Evolutionary conservation across 352 stramenopile species (phyloP).

Genomic region (Poterioochromonas sp.): DNA sequence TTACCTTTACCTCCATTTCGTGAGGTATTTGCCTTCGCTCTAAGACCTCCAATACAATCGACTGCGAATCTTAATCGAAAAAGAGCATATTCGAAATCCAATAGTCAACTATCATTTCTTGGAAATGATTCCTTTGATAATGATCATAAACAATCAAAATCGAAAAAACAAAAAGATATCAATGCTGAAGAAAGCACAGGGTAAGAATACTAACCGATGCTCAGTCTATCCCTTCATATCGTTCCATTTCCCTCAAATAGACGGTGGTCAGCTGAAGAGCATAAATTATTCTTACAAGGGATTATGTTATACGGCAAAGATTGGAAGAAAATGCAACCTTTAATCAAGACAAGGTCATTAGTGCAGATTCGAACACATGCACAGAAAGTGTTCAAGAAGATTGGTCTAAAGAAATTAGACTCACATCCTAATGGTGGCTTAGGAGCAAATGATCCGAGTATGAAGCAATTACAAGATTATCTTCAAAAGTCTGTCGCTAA

Average conservation of each 20-base stretch:
- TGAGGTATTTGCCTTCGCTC: not conserved
- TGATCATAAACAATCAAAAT: not conserved
- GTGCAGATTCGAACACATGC: conserved; percentile 83
- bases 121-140: too few species aligned
- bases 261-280: conserved; percentile 80
- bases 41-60: not conserved
- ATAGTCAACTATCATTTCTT: too few species aligned
- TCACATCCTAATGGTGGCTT: not conserved
- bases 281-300: conserved; percentile 69
- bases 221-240: not conserved
- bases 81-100: too few species aligned
- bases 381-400: conserved; percentile 69
- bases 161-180: not conserved
- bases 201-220: not conserved
- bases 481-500: too few species aligned
- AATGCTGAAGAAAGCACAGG: not conserved
- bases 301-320: conserved; percentile 85
- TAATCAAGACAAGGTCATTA: conserved; percentile 73
- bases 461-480: too few species aligned
- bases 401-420: not conserved
- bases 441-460: too few species aligned
- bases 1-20: not conserved
- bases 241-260: conserved; percentile 39
- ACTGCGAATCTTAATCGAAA: too few species aligned
- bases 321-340: conserved; percentile 91